phyloP scores from a whole-genome alignment of 345 rosid species.

The Eucalyptus sp. region DNA sequence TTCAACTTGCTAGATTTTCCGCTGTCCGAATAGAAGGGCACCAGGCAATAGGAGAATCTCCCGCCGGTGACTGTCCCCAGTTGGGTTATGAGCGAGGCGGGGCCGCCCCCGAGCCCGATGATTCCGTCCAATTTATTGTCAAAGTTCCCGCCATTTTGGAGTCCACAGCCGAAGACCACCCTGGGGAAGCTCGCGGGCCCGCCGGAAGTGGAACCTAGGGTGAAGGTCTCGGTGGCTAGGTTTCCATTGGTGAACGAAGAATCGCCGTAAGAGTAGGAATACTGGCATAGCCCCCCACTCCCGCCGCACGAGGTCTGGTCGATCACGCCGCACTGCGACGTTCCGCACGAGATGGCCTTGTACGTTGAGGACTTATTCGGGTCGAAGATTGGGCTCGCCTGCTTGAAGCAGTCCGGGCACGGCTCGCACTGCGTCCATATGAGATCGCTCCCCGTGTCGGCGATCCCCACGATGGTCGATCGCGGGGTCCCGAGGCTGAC shows the following conservation, averaged over 20 bases:
- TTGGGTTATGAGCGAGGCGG: conserved; percentile 3
- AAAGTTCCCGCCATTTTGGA: conserved; percentile 3
- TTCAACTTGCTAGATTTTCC: conserved; percentile 12
- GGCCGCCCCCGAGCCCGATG: conserved; percentile 11
- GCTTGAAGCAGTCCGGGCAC: conserved; percentile 13
- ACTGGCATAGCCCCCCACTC: background rate
- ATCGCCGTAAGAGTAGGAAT: conserved; percentile 1
- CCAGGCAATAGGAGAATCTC: conserved; percentile 52
- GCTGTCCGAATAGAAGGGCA: conserved; percentile 6
- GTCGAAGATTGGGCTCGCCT: conserved; percentile 1
- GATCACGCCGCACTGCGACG: background rate
- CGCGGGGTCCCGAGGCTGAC: conserved; percentile 12
- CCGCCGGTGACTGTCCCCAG: conserved; percentile 8
- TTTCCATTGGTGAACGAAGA: background rate
- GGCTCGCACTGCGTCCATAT: conserved; percentile 26
- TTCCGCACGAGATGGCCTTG: background rate
- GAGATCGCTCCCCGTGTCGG: conserved; percentile 27
- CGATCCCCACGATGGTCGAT: background rate
- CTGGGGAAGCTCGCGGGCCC: background rate
- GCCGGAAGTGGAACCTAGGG: background rate
- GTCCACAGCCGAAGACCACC: conserved; percentile 11
- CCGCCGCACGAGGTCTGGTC: background rate
- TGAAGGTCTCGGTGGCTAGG: conserved; percentile 3
- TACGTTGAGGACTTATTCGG: conserved; percentile 3
- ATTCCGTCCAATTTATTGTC: background rate